Evolutionary conservation across 371 early-diverging fungal genomes (phyloP).

Genomic region (Syncephalastrum contaminatum): DNA sequence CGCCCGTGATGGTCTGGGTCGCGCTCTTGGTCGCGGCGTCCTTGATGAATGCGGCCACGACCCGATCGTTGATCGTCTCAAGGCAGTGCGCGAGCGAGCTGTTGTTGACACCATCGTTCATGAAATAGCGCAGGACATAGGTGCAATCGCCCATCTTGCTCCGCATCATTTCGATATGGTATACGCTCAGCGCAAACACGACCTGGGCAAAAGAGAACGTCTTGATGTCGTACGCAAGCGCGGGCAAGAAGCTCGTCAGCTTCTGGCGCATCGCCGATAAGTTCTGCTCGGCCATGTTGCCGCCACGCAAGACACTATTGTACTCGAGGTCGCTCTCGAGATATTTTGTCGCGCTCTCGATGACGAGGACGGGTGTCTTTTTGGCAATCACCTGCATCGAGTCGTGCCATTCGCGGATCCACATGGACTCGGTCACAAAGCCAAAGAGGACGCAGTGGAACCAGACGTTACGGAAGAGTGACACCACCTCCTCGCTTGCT

Average conservation of each 20-base stretch:
- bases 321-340: conserved; percentile 89
- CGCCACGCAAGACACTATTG: conserved; percentile 79
- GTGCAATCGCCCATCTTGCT: conserved; percentile 69
- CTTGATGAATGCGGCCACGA: conserved; percentile 50
- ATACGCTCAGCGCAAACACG: conserved; percentile 82
- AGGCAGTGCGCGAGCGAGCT: conserved; percentile 70
- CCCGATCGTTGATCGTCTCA: conserved; percentile 72
- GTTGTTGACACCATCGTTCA: conserved; percentile 79
- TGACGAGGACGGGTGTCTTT: conserved; percentile 84
- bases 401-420: conserved; percentile 78
- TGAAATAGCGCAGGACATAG: conserved; percentile 77
- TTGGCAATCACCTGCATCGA: conserved; percentile 72
- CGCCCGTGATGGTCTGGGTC: conserved; percentile 47
- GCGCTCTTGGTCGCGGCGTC: conserved; percentile 55
- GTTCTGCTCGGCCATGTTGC: conserved; percentile 61
- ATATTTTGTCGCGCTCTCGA: conserved; percentile 72
- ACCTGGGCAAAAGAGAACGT: conserved; percentile 70
- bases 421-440: conserved; percentile 71
- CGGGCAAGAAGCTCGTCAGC: conserved; percentile 31
- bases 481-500: conserved; percentile 63
- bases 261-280: conserved; percentile 35
- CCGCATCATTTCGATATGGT: conserved; percentile 84
- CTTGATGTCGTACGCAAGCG: conserved; percentile 59
- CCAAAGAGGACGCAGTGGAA: conserved; percentile 82
- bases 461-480: conserved; percentile 88